phyloP scores from a whole-genome alignment of 2,329 filamentous ascomycete genomes.

The Penicillium griseofulvum region DNA sequence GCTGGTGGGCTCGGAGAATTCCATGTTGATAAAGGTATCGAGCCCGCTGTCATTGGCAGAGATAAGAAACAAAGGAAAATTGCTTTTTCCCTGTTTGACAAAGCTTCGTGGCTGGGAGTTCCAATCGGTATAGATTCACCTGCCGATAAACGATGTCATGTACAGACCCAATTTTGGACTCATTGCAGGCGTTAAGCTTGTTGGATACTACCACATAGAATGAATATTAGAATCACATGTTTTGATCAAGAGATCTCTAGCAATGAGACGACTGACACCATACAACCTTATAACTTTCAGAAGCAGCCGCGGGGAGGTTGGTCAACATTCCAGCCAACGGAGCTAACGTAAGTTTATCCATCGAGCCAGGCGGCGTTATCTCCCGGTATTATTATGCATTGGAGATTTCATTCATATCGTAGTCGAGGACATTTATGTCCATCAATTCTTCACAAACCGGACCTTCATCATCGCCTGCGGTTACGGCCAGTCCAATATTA shows the following conservation, averaged over 20 bases:
- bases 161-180: background rate
- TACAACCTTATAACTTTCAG: background rate
- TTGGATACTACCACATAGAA: no score
- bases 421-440: background rate
- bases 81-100: background rate
- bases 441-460: background rate
- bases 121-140: background rate
- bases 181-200: background rate
- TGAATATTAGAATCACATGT: background rate
- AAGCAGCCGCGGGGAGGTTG: background rate
- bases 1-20: background rate
- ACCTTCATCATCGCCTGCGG: background rate
- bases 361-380: background rate
- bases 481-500: background rate
- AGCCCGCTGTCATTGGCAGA: constrained; percentile 6
- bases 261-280: background rate
- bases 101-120: background rate
- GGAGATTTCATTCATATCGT: background rate
- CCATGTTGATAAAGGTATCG: background rate
- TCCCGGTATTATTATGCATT: background rate
- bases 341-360: background rate
- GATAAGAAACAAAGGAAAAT: background rate
- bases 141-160: background rate
- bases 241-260: background rate
- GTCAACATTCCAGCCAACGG: constrained; percentile 2